phyloP scores from a whole-genome alignment of 2,329 filamentous ascomycete genomes.

The Cladosporium austrohemisphaericum region DNA sequence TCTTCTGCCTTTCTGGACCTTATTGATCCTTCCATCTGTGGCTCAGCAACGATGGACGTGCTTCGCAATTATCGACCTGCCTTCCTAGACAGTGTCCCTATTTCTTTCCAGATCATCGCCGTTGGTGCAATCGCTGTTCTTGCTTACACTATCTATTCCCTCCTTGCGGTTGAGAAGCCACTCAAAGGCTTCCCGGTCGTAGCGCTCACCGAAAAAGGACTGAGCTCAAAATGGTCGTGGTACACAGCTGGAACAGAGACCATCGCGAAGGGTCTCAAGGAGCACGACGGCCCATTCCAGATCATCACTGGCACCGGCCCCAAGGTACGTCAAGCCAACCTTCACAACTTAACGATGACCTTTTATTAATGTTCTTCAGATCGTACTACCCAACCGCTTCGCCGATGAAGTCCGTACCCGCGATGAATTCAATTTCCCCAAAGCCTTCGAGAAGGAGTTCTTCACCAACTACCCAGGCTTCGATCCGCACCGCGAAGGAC shows the following conservation, averaged over 20 bases:
- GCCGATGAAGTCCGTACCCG: slow-evolving; percentile 21
- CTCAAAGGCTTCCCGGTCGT: slow-evolving; percentile 10
- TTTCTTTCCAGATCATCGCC: slow-evolving; percentile 9
- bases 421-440: slow-evolving; percentile 20
- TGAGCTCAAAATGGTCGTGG: slow-evolving; percentile 11
- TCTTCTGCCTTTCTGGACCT: not conserved
- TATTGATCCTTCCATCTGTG: not conserved
- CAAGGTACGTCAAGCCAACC: not conserved
- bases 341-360: not conserved
- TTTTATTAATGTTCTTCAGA: not conserved
- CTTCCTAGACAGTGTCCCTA: not conserved
- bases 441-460: slow-evolving; percentile 20
- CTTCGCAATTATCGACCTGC: not conserved
- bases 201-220: slow-evolving; percentile 1
- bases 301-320: slow-evolving; percentile 19
- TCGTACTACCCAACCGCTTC: slow-evolving; percentile 23
- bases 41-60: not conserved
- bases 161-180: not conserved
- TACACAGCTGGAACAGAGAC: not conserved
- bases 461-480: slow-evolving; percentile 19
- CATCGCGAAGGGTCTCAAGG: slow-evolving; percentile 13
- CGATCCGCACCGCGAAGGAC: slow-evolving; percentile 15
- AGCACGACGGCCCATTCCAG: slow-evolving; percentile 17
- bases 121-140: not conserved
- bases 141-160: slow-evolving; percentile 1